Evolutionary conservation across 2,329 filamentous ascomycete species (phyloP), one percentile per base, ranked within the genome.

Genomic region (Sporothrix humicola): DNA sequence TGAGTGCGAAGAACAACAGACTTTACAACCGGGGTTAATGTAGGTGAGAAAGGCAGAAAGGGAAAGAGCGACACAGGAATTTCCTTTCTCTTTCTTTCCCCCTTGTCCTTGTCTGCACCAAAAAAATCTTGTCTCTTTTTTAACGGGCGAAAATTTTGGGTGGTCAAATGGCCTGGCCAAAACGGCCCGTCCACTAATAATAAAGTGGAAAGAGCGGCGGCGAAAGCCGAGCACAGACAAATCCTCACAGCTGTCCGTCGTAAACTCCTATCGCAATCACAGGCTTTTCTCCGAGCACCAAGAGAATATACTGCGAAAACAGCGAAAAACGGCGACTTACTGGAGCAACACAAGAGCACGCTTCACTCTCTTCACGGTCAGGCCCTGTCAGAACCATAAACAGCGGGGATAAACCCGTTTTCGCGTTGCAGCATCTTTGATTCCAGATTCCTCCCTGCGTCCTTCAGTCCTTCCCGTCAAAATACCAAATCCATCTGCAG

Each of bases 371-470:
- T 52, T 52, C 63, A 52, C 3, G 10, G 20, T n/a, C 61, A 42
- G 48, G 17, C 31, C 50, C 66, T 69, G 50, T 69, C 50, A 69
- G 50, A 69, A 69, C 66, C 66, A 56, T 69, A 69, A 69, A 69
- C 50, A 69, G 66, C 66, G 23, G 66, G 48, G 66, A 54, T 54
- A 6, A 9, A 10, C 31, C 48, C 31, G 26, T 69, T 69, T 46
- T 69, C 66, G 66, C 2, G 46, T 15, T n/a, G 65, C 61, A 26
- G 54, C 17, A 9, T 42, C 13, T 69, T 23, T 54, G 31, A 56
- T 56, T 69, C 48, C 66, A 69, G 66, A 20, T 54, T 13, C 52
- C 20, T 42, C 7, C 31, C 31, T 69, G 66, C 66, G 3, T 56
- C 31, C 12, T 26, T 46, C 17, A 48, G 6, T 56, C 31, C 12